Percentiles rank a stretch among this genome's conserved stretches.
These are phyloP conservation scores for Cytospora schulzeri DNA, from an alignment of 2,329 filamentous ascomycete species.

Conservation along the genomic window DNA sequence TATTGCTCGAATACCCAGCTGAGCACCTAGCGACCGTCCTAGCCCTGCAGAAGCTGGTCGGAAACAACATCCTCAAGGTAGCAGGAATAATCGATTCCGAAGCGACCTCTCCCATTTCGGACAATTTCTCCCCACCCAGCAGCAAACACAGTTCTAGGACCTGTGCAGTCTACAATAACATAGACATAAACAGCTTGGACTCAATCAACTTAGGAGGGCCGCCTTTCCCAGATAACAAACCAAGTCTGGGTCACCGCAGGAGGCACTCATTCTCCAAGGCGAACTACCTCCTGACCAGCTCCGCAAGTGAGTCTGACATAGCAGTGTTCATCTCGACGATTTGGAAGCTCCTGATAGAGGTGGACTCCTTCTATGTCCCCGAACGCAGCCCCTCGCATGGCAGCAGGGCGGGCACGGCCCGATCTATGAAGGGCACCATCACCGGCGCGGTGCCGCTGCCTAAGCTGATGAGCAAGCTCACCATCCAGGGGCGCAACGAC, in stretches of 20 bases:
- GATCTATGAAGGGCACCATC: slow-evolving; percentile 24
- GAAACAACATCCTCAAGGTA: slow-evolving; percentile 58
- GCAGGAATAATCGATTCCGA: slow-evolving; percentile 56
- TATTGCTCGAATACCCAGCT: slow-evolving; percentile 61
- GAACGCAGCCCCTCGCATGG: slow-evolving; percentile 33
- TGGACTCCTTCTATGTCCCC: slow-evolving; percentile 49
- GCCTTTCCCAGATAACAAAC: background rate
- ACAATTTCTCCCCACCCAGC: background rate
- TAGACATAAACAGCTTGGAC: slow-evolving; percentile 16
- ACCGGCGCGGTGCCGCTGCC: slow-evolving; percentile 7
- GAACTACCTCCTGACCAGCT: slow-evolving; percentile 59
- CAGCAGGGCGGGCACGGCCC: slow-evolving; percentile 19
- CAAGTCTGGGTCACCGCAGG: slow-evolving; percentile 31
- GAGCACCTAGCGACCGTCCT: slow-evolving; percentile 59
- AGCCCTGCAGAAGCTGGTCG: slow-evolving; percentile 59
- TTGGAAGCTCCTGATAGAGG: slow-evolving; percentile 50
- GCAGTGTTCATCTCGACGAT: slow-evolving; percentile 56
- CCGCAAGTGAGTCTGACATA: slow-evolving; percentile 56
- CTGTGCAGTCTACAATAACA: slow-evolving; percentile 3
- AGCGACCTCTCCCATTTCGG: slow-evolving; percentile 28
- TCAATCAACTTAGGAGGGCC: slow-evolving; percentile 14
- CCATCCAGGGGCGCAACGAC: slow-evolving; percentile 4
- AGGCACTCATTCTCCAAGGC: slow-evolving; percentile 49
- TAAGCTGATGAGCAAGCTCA: slow-evolving; percentile 10
- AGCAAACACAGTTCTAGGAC: slow-evolving; percentile 5